Percentiles rank a stretch among this genome's conserved stretches.
phyloP scores from a whole-genome alignment of 2,329 filamentous ascomycete species.

The Colletotrichum tropicicola region DNA sequence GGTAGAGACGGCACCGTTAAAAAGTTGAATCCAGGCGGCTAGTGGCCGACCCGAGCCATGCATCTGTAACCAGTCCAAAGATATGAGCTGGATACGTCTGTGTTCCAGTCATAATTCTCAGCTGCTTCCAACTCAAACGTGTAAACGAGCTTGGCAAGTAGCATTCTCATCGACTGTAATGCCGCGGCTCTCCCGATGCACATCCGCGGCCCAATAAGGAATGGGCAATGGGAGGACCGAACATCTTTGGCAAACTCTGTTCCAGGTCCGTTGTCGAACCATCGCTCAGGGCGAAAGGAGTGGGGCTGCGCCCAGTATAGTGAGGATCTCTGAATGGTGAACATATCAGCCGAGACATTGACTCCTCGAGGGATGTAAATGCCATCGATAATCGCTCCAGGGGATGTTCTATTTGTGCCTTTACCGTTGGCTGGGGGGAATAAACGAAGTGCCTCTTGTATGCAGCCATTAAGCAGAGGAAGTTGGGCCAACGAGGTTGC shows the following conservation, averaged over 20 bases:
- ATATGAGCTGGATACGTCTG: background rate
- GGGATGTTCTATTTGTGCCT: slow-evolving; percentile 18
- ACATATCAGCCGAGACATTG: slow-evolving; percentile 49
- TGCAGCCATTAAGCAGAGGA: slow-evolving; percentile 44
- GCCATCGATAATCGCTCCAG: slow-evolving; percentile 37
- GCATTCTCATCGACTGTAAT: slow-evolving; percentile 5
- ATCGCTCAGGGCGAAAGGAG: slow-evolving; percentile 44
- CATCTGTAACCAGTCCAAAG: slow-evolving; percentile 9
- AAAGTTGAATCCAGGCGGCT: too few species aligned
- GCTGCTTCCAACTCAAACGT: background rate
- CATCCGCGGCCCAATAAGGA: slow-evolving; percentile 39
- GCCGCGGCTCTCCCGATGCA: slow-evolving; percentile 39
- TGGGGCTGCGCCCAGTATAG: slow-evolving; percentile 41
- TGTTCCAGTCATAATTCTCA: background rate
- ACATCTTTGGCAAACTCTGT: slow-evolving; percentile 34
- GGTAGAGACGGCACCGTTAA: too few species aligned
- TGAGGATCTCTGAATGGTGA: slow-evolving; percentile 41
- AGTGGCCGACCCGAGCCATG: background rate
- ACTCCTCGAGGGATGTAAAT: slow-evolving; percentile 40
- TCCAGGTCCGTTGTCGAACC: slow-evolving; percentile 33
- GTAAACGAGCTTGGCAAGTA: background rate
- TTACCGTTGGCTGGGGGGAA: slow-evolving; percentile 40
- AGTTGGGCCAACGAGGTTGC: slow-evolving; percentile 37
- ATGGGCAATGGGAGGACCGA: slow-evolving; percentile 37
- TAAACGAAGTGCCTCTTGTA: slow-evolving; percentile 52